phyloP scores from a whole-genome alignment of 441 rosid genomes.

The Erysimum cheiri region DNA sequence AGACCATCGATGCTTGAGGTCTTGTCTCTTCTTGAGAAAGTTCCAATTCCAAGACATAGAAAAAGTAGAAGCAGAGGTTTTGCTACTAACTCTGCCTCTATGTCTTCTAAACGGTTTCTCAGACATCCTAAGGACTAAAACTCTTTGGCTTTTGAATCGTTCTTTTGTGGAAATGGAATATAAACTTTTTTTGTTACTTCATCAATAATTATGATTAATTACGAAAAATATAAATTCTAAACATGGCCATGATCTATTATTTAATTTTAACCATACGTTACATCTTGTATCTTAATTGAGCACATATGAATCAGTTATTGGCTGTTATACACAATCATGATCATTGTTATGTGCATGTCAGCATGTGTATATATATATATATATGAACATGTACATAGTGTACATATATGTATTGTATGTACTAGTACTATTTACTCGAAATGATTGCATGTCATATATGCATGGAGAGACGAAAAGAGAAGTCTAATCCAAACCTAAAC shows the following conservation, averaged over 20 bases:
- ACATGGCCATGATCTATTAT: constrained; percentile 34
- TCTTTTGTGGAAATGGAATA: constrained; percentile 9
- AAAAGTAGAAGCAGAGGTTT: constrained; percentile 37
- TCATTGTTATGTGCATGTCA: constrained; percentile 16
- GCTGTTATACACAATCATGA: constrained; percentile 33
- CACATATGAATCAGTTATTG: constrained; percentile 19
- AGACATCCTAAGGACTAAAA: constrained; percentile 15
- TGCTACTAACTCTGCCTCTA: constrained; percentile 27
- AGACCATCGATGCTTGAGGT: constrained; percentile 71
- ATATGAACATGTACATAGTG: constrained; percentile 12
- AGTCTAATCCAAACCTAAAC: constrained; percentile 46
- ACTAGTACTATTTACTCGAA: background rate
- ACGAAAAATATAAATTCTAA: background rate
- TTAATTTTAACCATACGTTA: constrained; percentile 35
- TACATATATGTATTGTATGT: background rate
- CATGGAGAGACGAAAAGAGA: constrained; percentile 35
- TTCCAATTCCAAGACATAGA: constrained; percentile 49
- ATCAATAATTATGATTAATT: constrained; percentile 10
- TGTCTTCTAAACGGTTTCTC: constrained; percentile 37
- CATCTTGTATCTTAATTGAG: constrained; percentile 12
- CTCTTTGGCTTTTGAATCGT: constrained; percentile 18
- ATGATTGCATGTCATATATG: constrained; percentile 30
- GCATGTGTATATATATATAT: background rate
- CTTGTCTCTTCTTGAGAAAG: constrained; percentile 51
- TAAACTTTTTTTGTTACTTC: constrained; percentile 23